Evolutionary conservation across 805 yeast genomes (phyloP).

Genomic region (Candida sithepensis): DNA sequence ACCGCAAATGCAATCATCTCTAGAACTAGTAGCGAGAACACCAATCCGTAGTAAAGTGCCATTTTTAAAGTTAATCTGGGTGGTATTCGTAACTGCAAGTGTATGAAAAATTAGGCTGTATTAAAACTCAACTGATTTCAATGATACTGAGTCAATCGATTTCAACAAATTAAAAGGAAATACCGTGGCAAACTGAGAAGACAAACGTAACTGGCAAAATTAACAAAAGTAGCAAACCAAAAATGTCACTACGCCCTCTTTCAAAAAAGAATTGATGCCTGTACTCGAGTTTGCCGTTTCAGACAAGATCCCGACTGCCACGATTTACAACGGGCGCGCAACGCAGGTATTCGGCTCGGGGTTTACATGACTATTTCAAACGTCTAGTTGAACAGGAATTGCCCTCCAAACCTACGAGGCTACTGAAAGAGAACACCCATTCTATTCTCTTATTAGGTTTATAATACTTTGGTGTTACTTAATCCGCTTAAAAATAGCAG

Average conservation of each 20-base stretch:
- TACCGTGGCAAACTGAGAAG: background rate
- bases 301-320: background rate
- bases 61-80: constrained; percentile 4
- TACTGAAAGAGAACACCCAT: too few species aligned
- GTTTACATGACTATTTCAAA: too few species aligned
- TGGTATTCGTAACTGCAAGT: background rate
- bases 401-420: too few species aligned
- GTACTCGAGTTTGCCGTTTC: background rate
- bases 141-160: background rate
- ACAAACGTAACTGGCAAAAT: too few species aligned
- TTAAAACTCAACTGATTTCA: too few species aligned
- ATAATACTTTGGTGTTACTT: too few species aligned
- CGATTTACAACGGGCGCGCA: background rate
- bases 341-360: too few species aligned
- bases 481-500: too few species aligned
- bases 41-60: constrained; percentile 31
- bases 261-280: background rate
- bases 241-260: background rate
- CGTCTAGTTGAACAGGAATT: too few species aligned
- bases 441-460: too few species aligned
- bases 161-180: background rate
- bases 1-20: constrained; percentile 80
- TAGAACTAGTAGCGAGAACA: constrained; percentile 69
- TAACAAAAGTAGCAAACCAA: background rate
- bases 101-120: background rate